Conservation (phyloP, 306 rosid species). For the Hippophae rhamnoides region DNA sequence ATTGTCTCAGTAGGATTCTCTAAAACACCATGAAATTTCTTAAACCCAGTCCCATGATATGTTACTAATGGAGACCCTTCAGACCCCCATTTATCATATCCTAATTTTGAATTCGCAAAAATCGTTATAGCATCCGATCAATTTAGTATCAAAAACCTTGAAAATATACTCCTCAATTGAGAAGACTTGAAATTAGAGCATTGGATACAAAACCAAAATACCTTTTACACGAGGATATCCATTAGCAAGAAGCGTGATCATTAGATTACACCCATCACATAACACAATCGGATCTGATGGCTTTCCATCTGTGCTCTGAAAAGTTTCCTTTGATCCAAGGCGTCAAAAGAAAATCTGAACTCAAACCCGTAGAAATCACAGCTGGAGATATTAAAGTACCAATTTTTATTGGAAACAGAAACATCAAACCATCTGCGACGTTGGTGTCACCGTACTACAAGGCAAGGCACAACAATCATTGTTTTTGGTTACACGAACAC, state of each 20-base stretch:
- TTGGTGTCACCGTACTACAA: conserved; percentile 23
- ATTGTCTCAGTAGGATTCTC: conserved; percentile 86
- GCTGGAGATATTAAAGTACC: no score
- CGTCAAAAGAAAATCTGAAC: not conserved
- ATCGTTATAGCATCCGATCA: conserved; percentile 16
- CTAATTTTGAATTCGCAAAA: conserved; percentile 14
- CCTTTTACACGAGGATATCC: no score
- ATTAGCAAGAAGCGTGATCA: no score
- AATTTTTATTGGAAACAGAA: no score
- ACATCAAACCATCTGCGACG: not conserved
- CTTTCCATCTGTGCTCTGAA: no score
- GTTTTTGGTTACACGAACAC: not conserved
- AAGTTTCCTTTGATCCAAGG: not conserved
- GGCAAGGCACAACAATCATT: conserved; percentile 4
- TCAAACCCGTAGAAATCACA: no score
- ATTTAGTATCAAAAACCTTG: not conserved
- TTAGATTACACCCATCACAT: no score
- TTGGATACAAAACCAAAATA: no score
- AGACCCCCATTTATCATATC: conserved; percentile 69
- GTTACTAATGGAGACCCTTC: conserved; percentile 75
- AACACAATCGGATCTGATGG: no score
- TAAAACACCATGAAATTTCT: conserved; percentile 94
- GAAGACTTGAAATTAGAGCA: no score
- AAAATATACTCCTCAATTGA: no score
- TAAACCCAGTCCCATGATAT: conserved; percentile 81